Percentiles rank a stretch among this genome's conserved stretches.
These are phyloP conservation scores for Massarina eburnea DNA, from an alignment of 2,329 filamentous ascomycete genomes.

Conservation along the genomic window DNA sequence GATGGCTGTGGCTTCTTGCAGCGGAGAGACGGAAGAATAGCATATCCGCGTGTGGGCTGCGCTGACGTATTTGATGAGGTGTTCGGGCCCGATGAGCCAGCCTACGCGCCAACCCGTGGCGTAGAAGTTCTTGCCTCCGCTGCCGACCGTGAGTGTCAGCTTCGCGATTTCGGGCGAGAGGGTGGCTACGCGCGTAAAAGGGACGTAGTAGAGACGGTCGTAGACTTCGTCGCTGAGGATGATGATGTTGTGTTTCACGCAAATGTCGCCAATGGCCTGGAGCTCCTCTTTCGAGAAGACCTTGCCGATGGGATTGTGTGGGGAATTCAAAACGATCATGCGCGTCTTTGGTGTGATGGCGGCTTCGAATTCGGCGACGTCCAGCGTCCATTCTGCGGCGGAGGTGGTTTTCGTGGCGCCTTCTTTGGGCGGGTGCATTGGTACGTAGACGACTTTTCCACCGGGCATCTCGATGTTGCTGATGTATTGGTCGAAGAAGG, in stretches of 20 bases:
- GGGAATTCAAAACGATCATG: slow-evolving; percentile 91
- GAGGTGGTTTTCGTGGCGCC: slow-evolving; percentile 79
- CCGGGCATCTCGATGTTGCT: slow-evolving; percentile 99
- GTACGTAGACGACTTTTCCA: slow-evolving; percentile 91
- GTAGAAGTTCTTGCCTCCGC: slow-evolving; percentile 97
- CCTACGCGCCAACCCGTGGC: slow-evolving; percentile 96
- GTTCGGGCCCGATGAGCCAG: slow-evolving; percentile 86
- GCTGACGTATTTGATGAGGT: slow-evolving; percentile 87
- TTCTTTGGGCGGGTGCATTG: slow-evolving; percentile 83
- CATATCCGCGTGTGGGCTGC: slow-evolving; percentile 96
- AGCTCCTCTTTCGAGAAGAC: slow-evolving; percentile 86
- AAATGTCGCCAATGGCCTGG: slow-evolving; percentile 80
- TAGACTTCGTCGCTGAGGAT: slow-evolving; percentile 78
- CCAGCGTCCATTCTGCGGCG: slow-evolving; percentile 83
- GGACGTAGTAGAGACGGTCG: slow-evolving; percentile 91
- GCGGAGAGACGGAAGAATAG: slow-evolving; percentile 87
- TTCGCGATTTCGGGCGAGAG: slow-evolving; percentile 86
- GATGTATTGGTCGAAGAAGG: slow-evolving; percentile 99
- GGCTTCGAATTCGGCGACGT: slow-evolving; percentile 78
- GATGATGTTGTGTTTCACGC: slow-evolving; percentile 89
- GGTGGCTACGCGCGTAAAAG: slow-evolving; percentile 89
- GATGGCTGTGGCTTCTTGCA: slow-evolving; percentile 92
- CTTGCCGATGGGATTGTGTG: slow-evolving; percentile 96
- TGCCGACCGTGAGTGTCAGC: slow-evolving; percentile 90
- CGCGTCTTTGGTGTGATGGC: slow-evolving; percentile 85